Evolutionary conservation across 1,139 yeast species (phyloP).

Genomic region (Suhomyces coccinellae): DNA sequence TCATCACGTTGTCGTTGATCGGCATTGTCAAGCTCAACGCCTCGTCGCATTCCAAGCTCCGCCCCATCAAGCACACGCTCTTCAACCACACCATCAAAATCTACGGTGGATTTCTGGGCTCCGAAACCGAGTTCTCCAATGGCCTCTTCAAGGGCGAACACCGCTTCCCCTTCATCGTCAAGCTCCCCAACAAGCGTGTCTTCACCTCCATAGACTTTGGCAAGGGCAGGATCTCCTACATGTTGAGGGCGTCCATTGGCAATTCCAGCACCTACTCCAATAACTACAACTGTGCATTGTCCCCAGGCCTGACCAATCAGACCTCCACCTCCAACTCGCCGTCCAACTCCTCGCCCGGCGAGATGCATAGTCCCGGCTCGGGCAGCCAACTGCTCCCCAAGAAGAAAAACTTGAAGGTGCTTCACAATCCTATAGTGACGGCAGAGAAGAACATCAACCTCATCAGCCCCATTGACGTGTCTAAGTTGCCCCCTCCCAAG

Average conservation of each 20-base stretch:
- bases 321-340: conserved; percentile 4
- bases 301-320: conserved; percentile 2
- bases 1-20: conserved; percentile 51
- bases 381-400: conserved; percentile 20
- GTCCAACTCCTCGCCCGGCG: conserved; percentile 2
- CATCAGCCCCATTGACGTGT: conserved; percentile 73
- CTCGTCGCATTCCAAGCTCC: conserved; percentile 49
- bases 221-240: conserved; percentile 76
- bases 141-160: conserved; percentile 81
- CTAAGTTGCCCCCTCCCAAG: conserved; percentile 62
- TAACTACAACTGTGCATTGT: conserved; percentile 1
- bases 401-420: conserved; percentile 23
- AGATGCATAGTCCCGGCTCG: conserved; percentile 5
- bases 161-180: conserved; percentile 80
- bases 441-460: conserved; percentile 61
- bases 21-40: conserved; percentile 60
- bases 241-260: conserved; percentile 58
- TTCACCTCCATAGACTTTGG: conserved; percentile 82
- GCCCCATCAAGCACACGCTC: conserved; percentile 52
- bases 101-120: conserved; percentile 50
- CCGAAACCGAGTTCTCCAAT: conserved; percentile 25
- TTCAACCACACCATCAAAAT: conserved; percentile 66
- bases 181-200: conserved; percentile 68
- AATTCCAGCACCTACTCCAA: conserved; percentile 19
- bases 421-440: conserved; percentile 33